These are phyloP conservation scores for Trametes elegans DNA, from an alignment of 768 basidiomycete species.

Conservation along the genomic window DNA sequence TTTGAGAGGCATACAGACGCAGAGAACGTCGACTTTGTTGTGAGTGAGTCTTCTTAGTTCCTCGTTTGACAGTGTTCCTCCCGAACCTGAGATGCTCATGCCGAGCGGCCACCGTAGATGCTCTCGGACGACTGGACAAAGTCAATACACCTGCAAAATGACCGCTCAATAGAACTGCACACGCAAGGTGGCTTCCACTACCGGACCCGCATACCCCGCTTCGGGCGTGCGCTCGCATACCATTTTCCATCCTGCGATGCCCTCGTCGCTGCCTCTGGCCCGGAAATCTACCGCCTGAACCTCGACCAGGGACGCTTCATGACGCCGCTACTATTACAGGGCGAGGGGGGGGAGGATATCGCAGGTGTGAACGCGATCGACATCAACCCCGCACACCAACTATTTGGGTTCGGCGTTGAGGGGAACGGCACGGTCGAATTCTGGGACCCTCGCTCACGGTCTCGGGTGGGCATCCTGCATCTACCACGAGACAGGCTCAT, in stretches of 20 bases:
- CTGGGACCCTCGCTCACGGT: constrained; percentile 90
- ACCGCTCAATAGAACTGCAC: constrained; percentile 92
- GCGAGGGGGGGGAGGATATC: constrained; percentile 52
- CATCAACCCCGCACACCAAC: constrained; percentile 89
- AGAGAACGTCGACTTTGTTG: constrained; percentile 97
- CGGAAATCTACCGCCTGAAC: constrained; percentile 90
- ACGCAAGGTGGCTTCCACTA: constrained; percentile 93
- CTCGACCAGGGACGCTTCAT: constrained; percentile 94
- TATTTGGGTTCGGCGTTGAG: constrained; percentile 87
- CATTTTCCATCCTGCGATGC: constrained; percentile 94
- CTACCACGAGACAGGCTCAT: constrained; percentile 56
- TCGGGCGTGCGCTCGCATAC: constrained; percentile 90
- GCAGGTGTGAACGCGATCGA: constrained; percentile 89
- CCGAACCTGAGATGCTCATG: background rate
- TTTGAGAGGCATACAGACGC: constrained; percentile 95
- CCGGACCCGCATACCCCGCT: constrained; percentile 89
- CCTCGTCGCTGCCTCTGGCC: constrained; percentile 78
- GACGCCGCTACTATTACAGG: constrained; percentile 66
- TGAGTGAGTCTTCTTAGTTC: constrained; percentile 56
- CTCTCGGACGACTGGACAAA: constrained; percentile 99
- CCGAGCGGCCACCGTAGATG: constrained; percentile 50
- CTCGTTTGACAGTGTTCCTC: background rate
- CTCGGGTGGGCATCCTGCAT: constrained; percentile 65
- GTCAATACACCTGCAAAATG: constrained; percentile 92
- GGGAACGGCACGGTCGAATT: constrained; percentile 88